Percentiles rank a stretch among this genome's conserved stretches.
These are phyloP conservation scores for Heliamphora pulchella DNA, from an alignment of 179 eudicot species.

Conservation along the genomic window DNA sequence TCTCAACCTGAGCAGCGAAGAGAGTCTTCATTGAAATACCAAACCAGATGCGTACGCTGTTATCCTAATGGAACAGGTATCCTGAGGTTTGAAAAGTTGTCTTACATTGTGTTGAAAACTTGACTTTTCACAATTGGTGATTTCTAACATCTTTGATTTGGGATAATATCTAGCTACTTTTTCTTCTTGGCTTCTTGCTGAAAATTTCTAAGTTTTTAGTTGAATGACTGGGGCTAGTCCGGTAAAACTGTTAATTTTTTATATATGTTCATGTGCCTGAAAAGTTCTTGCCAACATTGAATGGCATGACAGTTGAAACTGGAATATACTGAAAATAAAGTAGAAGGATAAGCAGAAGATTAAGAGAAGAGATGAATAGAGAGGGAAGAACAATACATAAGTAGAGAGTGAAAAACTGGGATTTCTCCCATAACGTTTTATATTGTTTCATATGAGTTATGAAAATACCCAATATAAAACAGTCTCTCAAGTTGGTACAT, in stretches of 20 bases:
- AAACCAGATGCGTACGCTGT: slow-evolving; percentile 90
- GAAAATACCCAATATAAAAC: no score
- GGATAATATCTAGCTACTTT: neutral
- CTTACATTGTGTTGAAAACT: neutral
- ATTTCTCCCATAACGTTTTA: no score
- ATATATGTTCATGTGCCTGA: neutral
- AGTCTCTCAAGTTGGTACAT: no score
- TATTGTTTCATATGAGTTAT: no score
- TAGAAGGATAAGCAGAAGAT: no score
- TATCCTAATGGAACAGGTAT: slow-evolving; percentile 97
- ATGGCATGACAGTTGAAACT: no score
- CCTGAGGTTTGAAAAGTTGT: neutral
- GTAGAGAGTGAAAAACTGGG: no score
- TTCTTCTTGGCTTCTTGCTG: no score
- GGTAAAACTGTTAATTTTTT: neutral
- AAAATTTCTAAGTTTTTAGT: neutral
- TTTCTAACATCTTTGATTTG: neutral
- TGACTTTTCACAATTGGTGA: neutral
- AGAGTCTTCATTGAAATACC: slow-evolving; percentile 88
- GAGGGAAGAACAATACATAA: no score
- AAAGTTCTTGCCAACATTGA: neutral
- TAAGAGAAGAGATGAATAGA: no score
- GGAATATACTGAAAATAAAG: no score
- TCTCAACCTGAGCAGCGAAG: slow-evolving; percentile 93
- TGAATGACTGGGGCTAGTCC: neutral